phyloP scores from a whole-genome alignment of 495 filamentous ascomycete species.

The Margaritispora aquatica region DNA sequence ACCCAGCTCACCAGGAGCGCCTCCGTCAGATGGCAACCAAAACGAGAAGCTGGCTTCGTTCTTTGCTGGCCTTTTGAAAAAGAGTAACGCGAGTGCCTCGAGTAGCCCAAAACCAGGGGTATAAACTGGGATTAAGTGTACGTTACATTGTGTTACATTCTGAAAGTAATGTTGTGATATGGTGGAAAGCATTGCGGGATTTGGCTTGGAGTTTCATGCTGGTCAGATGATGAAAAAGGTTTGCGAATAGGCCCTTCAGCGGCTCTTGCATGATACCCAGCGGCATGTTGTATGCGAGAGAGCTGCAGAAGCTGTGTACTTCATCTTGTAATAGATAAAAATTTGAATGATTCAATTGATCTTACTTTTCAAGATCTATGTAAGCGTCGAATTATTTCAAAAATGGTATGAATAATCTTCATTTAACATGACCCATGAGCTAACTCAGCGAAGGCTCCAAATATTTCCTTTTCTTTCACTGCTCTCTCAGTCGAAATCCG shows the following conservation, averaged over 20 bases:
- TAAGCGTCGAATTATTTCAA: too few relatives aligned
- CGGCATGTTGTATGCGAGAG: not conserved
- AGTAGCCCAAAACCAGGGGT: constrained; percentile 22
- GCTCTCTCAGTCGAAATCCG: not conserved
- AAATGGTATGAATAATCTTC: too few relatives aligned
- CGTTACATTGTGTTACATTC: not conserved
- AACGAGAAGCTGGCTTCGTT: constrained; percentile 58
- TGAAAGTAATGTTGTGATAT: not conserved
- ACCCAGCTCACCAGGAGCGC: constrained; percentile 18
- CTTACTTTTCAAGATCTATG: too few relatives aligned
- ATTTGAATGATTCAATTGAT: not conserved
- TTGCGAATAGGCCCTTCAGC: not conserved
- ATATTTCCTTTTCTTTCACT: not conserved
- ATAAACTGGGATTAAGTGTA: not conserved
- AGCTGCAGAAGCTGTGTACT: not conserved
- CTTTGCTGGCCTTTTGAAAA: constrained; percentile 62
- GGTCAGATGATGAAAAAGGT: constrained; percentile 3
- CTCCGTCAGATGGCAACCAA: constrained; percentile 50
- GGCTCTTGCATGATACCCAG: constrained; percentile 16
- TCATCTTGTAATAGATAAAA: not conserved
- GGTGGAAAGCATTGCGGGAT: not conserved
- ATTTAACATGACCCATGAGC: too few relatives aligned
- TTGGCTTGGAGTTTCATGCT: constrained; percentile 1
- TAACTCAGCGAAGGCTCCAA: not conserved
- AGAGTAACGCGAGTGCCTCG: constrained; percentile 17